A percentile compares a stretch with the other conserved stretches of the same genome.
phyloP scores from a whole-genome alignment of 768 basidiomycete species.

The Suillus fuscotomentosus region DNA sequence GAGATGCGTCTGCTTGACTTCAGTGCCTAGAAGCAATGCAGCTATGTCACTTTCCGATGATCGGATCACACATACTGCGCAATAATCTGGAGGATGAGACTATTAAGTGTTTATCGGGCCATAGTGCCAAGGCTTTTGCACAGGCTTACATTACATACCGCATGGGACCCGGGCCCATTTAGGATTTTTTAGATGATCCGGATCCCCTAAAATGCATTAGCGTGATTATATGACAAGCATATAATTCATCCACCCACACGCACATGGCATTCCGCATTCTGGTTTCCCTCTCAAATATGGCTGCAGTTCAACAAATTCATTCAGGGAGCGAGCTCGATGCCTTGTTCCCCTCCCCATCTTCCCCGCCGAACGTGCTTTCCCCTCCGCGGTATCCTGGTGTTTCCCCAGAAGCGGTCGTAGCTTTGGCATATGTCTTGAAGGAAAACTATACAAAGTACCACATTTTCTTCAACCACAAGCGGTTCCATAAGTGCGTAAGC shows the following conservation, averaged over 20 bases:
- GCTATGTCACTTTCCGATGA: background rate
- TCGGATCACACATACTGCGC: background rate
- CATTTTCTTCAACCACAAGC: constrained; percentile 44
- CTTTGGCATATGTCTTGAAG: constrained; percentile 35
- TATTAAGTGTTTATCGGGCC: no score
- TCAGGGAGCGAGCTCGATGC: background rate
- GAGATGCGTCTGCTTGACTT: background rate
- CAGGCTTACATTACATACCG: no score
- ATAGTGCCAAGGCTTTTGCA: no score
- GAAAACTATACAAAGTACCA: constrained; percentile 50
- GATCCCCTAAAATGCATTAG: background rate
- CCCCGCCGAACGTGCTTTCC: constrained; percentile 2
- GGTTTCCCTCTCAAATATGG: background rate
- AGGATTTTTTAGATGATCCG: no score
- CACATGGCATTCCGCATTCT: background rate
- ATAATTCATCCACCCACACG: background rate
- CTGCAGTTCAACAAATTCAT: background rate
- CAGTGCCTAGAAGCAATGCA: background rate
- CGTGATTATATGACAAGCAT: background rate
- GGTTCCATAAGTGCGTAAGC: constrained; percentile 50
- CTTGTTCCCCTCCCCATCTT: constrained; percentile 10
- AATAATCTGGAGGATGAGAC: background rate
- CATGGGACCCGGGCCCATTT: no score
- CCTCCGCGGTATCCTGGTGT: constrained; percentile 12
- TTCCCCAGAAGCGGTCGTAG: constrained; percentile 24